Conservation (phyloP, 306 rosid species). For the Adenanthera pavonina region DNA sequence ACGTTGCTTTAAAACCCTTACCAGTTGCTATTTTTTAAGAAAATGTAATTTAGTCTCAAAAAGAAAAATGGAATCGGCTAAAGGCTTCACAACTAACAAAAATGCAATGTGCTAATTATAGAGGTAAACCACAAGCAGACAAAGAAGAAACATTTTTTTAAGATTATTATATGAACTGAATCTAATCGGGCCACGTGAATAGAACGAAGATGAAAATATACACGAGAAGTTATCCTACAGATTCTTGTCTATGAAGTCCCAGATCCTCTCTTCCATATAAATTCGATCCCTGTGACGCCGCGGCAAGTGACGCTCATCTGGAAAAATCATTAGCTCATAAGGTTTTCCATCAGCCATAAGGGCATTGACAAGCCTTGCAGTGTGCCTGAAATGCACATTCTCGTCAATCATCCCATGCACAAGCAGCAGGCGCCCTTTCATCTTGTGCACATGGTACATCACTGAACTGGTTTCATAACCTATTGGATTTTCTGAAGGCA, state of each 20-base stretch:
- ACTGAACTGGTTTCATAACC: constrained; percentile 67
- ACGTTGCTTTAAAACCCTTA: background rate
- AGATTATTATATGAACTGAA: constrained; percentile 1
- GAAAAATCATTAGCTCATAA: constrained; percentile 86
- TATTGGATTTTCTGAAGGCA: constrained; percentile 62
- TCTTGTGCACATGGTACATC: constrained; percentile 74
- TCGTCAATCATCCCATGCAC: constrained; percentile 99
- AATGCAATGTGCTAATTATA: background rate
- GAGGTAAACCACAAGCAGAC: constrained; percentile 34
- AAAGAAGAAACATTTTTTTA: constrained; percentile 18
- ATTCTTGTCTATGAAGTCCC: constrained; percentile 86
- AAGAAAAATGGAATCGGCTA: background rate
- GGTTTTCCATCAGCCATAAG: constrained; percentile 83
- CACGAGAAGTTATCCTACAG: constrained; percentile 52
- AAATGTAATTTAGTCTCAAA: background rate
- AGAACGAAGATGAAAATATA: constrained; percentile 38
- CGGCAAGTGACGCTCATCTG: constrained; percentile 97
- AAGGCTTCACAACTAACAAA: background rate
- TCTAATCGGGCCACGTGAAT: constrained; percentile 25
- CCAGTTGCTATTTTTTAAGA: background rate
- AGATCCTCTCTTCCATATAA: constrained; percentile 95
- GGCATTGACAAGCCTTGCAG: constrained; percentile 90
- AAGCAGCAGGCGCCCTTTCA: constrained; percentile 77
- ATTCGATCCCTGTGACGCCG: constrained; percentile 80
- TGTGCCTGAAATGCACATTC: constrained; percentile 96